Base-by-base conservation (phyloP, 2,329 filamentous ascomycete genomes). In the Diaporthe ilicicola region DNA sequence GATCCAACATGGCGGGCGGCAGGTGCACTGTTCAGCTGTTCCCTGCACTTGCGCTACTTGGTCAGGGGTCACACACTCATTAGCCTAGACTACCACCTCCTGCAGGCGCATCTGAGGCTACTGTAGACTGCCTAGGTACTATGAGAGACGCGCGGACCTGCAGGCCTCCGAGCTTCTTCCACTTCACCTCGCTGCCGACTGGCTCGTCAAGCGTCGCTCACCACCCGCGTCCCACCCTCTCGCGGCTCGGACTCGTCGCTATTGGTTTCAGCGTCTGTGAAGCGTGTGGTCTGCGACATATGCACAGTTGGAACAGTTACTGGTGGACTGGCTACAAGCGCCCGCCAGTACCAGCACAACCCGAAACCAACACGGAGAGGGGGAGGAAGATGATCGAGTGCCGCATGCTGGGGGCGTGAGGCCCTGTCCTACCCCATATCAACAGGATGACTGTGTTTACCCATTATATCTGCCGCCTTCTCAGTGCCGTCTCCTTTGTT, bases 11-110 rank as follows among this genome's bases (percentile, higher is more conserved):
- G 42, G 65, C 51, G 65, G 70, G 17, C 17, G 65, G 55, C 70
- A 71, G 70, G 70, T 64, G 70, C 67, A 67, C 50, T 69, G 70
- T 69, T 54, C 70, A 72, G 70, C 70, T 72, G 70, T 65, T 44
- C 54, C 51, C 34, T 59, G 15, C 59, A 61, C 56, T 62, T 24
- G 42, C 27, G 27, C 56, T 48, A 62, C 42, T 42, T 71, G 70
- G 54, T 67, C 70, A 54, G 66, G 65, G 55, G 29, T 37, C 32
- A 42, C 42, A 39, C 50, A 44, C 51, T n/a, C n/a, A n/a, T n/a
- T n/a, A n/a, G n/a, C n/a, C n/a, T n/a, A n/a, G n/a, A n/a, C n/a
- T n/a, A 42, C 51, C 39, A 39, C 15, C 50, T 55, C 24, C 32
- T 61, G 67, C 68, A 59, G 59, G 59, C 67, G 39, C 27, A 55